Conservation (phyloP, 805 yeast genomes). For the Candida rishiriensis region DNA sequence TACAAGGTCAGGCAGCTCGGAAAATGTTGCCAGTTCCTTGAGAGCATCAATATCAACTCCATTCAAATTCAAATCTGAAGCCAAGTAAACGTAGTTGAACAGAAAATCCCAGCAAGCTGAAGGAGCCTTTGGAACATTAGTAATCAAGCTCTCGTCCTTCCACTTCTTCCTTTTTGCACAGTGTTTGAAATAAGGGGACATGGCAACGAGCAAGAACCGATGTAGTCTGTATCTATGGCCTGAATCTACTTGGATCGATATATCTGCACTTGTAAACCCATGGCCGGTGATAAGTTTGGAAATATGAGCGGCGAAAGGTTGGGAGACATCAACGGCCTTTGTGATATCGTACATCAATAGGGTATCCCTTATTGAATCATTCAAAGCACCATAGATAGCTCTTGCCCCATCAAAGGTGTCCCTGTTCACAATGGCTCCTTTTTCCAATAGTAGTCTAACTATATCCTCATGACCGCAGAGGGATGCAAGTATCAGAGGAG, state of each 20-base stretch:
- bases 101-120: conserved; percentile 31
- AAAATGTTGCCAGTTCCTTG: conserved; percentile 31
- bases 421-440: conserved; percentile 75
- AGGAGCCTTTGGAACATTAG: conserved; percentile 11
- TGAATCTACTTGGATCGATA: conserved; percentile 22
- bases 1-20: conserved; percentile 34
- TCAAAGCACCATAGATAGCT: conserved; percentile 75
- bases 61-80: conserved; percentile 29
- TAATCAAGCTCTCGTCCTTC: not conserved
- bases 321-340: conserved; percentile 59
- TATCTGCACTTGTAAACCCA: conserved; percentile 31
- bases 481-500: conserved; percentile 70
- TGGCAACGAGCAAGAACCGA: conserved; percentile 37
- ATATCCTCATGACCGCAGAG: conserved; percentile 69
- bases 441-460: conserved; percentile 53
- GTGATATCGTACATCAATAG: conserved; percentile 60
- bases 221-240: conserved; percentile 29
- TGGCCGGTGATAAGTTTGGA: conserved; percentile 38
- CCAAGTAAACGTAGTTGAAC: conserved; percentile 23
- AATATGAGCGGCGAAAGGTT: conserved; percentile 71
- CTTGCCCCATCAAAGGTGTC: conserved; percentile 79
- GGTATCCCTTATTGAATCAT: conserved; percentile 56
- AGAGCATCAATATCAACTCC: conserved; percentile 27
- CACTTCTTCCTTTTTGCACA: not conserved
- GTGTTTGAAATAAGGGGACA: conserved; percentile 6